A percentile compares a stretch with the other conserved stretches of the same genome.
Conservation (phyloP, 331 rosid genomes). For the Arachis monticola region DNA sequence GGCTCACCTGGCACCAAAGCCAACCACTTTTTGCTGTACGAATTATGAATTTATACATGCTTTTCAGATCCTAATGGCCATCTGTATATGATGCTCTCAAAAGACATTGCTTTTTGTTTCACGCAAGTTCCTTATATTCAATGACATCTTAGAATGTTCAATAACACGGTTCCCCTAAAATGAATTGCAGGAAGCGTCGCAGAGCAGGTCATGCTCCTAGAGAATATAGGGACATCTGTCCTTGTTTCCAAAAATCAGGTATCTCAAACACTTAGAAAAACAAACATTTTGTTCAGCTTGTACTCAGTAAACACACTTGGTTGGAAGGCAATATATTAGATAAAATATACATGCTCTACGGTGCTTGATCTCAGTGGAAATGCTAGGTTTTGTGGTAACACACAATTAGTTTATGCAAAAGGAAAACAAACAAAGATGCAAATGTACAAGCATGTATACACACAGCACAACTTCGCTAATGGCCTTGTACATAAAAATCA, state of each 20-base stretch:
- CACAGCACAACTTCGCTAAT: no score
- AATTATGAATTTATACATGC: slow-evolving; percentile 9
- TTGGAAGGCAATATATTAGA: slow-evolving; percentile 18
- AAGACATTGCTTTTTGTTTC: slow-evolving; percentile 28
- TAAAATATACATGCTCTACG: slow-evolving; percentile 5
- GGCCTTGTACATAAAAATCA: no score
- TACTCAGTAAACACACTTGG: neutral
- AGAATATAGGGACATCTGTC: slow-evolving; percentile 93
- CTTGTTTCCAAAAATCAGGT: slow-evolving; percentile 94
- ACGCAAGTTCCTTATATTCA: neutral
- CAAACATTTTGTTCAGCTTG: slow-evolving; percentile 2
- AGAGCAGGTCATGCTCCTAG: slow-evolving; percentile 98
- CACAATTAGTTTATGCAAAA: slow-evolving; percentile 8
- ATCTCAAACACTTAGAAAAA: neutral
- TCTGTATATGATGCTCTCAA: slow-evolving; percentile 2
- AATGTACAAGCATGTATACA: slow-evolving; percentile 14
- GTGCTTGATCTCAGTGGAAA: neutral
- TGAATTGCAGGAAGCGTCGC: slow-evolving; percentile 71
- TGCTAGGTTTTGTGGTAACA: slow-evolving; percentile 18
- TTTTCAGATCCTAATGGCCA: slow-evolving; percentile 19
- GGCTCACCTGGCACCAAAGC: slow-evolving; percentile 7
- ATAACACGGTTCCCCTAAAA: slow-evolving; percentile 30
- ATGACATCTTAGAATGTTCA: slow-evolving; percentile 7
- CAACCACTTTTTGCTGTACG: neutral
- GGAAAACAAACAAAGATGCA: neutral